Percentiles rank a stretch among this genome's conserved stretches.
Conservation (phyloP, 169 alveolate genomes). For the Plasmodium berghei region DNA sequence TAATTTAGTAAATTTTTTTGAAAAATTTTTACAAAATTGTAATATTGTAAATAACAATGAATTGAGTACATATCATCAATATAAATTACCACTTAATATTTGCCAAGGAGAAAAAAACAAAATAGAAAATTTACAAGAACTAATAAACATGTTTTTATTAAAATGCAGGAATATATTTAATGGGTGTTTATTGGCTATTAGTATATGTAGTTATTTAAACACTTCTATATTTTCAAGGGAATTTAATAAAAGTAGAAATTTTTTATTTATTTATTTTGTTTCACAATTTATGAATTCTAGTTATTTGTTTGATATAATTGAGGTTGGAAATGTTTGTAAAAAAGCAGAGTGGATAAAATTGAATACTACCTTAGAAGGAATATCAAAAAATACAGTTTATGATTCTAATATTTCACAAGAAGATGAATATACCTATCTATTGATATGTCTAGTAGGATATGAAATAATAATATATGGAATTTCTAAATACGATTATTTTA, state of each 20-base stretch:
- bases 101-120: neutral
- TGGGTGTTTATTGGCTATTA: constrained; percentile 33
- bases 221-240: constrained; percentile 16
- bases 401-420: neutral
- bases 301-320: constrained; percentile 29
- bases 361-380: neutral
- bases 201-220: constrained; percentile 51
- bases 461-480: constrained; percentile 33
- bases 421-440: constrained; percentile 17
- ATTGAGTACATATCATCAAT: neutral
- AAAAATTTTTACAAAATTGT: neutral
- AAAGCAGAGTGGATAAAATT: constrained; percentile 54
- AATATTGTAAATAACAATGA: neutral
- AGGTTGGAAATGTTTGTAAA: constrained; percentile 27
- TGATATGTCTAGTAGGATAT: constrained; percentile 35
- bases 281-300: constrained; percentile 29
- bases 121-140: neutral
- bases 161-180: constrained; percentile 18
- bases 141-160: neutral
- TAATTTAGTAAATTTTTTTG: constrained; percentile 39
- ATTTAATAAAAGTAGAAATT: constrained; percentile 26
- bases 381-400: neutral
- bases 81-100: neutral
- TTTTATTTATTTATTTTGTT: constrained; percentile 41
- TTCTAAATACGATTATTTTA: constrained; percentile 22